Base-by-base conservation (phyloP, 1,284 basidiomycete species). In the Trichosporon faecale region DNA sequence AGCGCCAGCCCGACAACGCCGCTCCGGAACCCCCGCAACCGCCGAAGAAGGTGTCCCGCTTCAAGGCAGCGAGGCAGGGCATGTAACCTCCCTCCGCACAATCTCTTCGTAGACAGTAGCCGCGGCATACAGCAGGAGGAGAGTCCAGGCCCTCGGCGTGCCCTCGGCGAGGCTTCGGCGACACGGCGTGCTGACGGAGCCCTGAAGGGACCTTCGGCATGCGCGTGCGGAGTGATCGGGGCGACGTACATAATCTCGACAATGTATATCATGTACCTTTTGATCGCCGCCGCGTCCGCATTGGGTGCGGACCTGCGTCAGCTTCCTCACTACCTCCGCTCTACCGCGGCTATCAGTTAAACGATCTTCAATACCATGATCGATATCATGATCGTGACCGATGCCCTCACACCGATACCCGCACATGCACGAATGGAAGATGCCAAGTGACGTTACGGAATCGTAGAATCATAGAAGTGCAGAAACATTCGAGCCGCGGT, bases 21-120 rank as follows among this genome's bases (percentile, higher is more conserved):
- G 60, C 69, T 7, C 57, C 46, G 4, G 40, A 27, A 25, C 29
- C 66, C 9, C 55, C 55, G 25, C 55, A 63, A 18, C 37, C 67
- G 46, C 72, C 77, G 21, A 80, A 79, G 66, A 81, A 80, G 71
- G 76, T 82, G 1, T 80, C 79, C 2, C 70, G 77, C 18, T 82
- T 82, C 77, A 82, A 81, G 68, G 78, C 78, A 1, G 78, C 78
- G 35, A 73, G 81, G 14, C 73, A 75, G 74, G 76, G 63, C 6
- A 61, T 61, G 57, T 61, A 61, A n/a, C 11, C 18, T 8, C 16
- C 9, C 23, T 3, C 12, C 52, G 21, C 11, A 8, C 11, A 11
- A 8, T 8, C 33, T 35, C 33, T 35, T 11, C 33, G 33, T 35
- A 21, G 52, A 57, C 11, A 18, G 23, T 57, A 29, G 55, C 27